Evolutionary conservation across 805 yeast genomes (phyloP), one percentile per base, ranked within the genome.

Genomic region (Ogataea populi-albae): DNA sequence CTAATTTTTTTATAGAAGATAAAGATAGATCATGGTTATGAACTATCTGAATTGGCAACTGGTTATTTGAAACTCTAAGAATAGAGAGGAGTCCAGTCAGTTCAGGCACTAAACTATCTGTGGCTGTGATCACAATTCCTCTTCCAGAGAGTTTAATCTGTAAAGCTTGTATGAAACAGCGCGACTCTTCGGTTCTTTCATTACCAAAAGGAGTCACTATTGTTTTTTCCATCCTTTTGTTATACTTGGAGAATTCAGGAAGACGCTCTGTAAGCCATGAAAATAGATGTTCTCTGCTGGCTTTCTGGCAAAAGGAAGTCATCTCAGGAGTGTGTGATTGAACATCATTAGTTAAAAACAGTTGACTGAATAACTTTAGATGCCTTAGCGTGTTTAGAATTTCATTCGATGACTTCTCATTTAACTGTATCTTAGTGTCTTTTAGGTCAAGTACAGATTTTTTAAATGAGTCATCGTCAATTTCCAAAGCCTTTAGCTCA

Each of bases 121-220:
- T 50, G 1, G 73, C 71, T 3, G 81, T 69, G 4, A 79, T 52
- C 2, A 75, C 82, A 17, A 77, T 69, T 3, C 86, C 86, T 40
- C 57, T 59, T 3, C 78, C 79, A 10, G 57, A 56, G 23, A 62
- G 41, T 22, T 54, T 42, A 4, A 41, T 28, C 25, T 61, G 59
- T 20, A 63, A 37, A 4, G 39, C 46, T 33, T 59, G 59, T 16
- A 63, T 34, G 35, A 57, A 45, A 40, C 66, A 56, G 12, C 12
- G 21, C 16, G 21, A 15, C 12, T 31, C n/a, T n/a, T 34, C 24
- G 5, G 25, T 17, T 3, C 31, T 26, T 6, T 38, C 34, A 11
- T 29, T 35, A 14, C 48, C 45, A 20, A 38, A 54, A 5, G 49
- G 50, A 15, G 21, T n/a, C 2, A 39, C 7, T 3, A 4, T 19